Evolutionary conservation across 345 rosid species (phyloP), one percentile per base, ranked within the genome.

Genomic region (Tarenaya hassleriana): DNA sequence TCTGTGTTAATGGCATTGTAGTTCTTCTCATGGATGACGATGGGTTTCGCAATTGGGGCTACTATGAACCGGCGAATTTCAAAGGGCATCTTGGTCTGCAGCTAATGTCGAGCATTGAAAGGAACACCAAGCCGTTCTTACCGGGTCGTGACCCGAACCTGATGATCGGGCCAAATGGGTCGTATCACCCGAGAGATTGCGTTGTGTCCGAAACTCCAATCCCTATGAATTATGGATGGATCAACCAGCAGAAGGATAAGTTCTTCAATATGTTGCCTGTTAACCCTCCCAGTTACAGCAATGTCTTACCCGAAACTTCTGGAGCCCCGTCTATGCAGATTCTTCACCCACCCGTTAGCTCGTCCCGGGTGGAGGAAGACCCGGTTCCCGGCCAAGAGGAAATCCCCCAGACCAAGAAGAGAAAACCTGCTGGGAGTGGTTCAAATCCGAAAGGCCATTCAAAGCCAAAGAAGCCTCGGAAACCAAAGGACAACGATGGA

Each of bases 41-140:
- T 65, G 84, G 79, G 60, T 79, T 84, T 69, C 77, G 77, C 13
- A 77, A 77, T 66, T 79, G 94, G 88, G 88, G 94, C 43, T 84
- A 77, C 61, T 81, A 79, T 73, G 86, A 81, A 49, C 86, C 80
- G 1, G 63, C 82, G 47, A 75, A 79, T 43, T 79, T 74, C 56
- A 84, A 77, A 46, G 86, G 78, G 17, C 80, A 75, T 55, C 77
- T 77, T 1, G 64, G 77, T 68, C 80, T 84, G 61, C 94, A 84
- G 77, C 88, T 81, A 44, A 77, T 81, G 76, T 61, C 74, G 21
- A 44, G 18, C 24, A 21, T 7, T 21, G 88, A 84, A 39, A 83
- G 81, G 9, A 88, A 84, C 63, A 71, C 81, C 1, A 84, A 84
- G 71, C 64, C 77, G 31, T 77, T 77, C 50, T 39, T 82, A 32